Evolutionary conservation across 495 filamentous ascomycete genomes (phyloP).

Genomic region (Xylaria palmicola): DNA sequence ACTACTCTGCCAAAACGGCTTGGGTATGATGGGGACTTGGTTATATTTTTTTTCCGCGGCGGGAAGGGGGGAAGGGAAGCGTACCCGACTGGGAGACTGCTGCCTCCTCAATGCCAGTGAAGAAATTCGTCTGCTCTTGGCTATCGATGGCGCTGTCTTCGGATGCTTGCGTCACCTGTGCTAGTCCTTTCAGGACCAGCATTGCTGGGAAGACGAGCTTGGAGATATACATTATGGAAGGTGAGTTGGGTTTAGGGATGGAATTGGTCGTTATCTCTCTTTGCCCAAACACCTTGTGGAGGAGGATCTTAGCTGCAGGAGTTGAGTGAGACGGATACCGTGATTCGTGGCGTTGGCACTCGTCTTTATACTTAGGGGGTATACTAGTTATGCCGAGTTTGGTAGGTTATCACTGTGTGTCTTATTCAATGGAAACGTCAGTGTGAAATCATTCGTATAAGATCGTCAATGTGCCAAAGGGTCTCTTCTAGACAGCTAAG

Average conservation of each 20-base stretch:
- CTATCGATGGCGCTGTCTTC: background rate
- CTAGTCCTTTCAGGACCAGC: background rate
- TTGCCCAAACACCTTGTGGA: background rate
- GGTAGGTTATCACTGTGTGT: background rate
- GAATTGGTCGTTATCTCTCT: background rate
- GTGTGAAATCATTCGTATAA: background rate
- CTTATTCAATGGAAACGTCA: background rate
- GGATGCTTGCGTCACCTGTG: background rate
- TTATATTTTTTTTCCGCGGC: no score
- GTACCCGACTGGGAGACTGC: no score
- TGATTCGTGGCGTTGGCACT: no score
- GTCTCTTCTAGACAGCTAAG: background rate
- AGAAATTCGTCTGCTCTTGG: background rate
- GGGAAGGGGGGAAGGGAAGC: no score
- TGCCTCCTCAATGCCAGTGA: no score
- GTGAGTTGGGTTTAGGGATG: background rate
- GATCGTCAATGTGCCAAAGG: background rate
- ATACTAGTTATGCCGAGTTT: background rate
- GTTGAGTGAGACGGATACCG: background rate
- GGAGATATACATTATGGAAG: background rate
- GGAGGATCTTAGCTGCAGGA: background rate
- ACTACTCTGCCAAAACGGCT: no score
- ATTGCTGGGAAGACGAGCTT: constrained; percentile 3
- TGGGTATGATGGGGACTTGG: no score
- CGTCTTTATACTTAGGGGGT: background rate